Evolutionary conservation across 2,329 filamentous ascomycete genomes (phyloP).

Genomic region (Colletotrichum plurivorum): DNA sequence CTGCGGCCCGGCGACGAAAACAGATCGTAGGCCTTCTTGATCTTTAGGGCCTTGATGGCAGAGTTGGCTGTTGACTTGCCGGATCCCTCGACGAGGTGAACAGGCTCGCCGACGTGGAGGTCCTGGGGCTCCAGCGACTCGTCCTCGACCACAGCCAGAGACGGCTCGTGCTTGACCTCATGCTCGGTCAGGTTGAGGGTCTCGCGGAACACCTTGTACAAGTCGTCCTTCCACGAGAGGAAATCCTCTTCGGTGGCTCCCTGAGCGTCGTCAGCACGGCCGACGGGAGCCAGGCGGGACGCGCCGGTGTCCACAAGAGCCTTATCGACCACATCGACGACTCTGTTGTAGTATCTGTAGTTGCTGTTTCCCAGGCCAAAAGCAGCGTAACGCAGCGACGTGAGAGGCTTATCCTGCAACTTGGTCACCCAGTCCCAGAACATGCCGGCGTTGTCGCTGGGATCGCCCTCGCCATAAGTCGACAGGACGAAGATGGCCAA

Average conservation of each 20-base stretch:
- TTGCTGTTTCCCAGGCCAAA: slow-evolving; percentile 57
- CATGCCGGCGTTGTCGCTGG: slow-evolving; percentile 52
- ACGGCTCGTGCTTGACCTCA: slow-evolving; percentile 43
- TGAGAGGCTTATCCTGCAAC: slow-evolving; percentile 34
- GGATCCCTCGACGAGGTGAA: slow-evolving; percentile 26
- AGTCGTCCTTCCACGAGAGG: slow-evolving; percentile 51
- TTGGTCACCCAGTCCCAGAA: slow-evolving; percentile 49
- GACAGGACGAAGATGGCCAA: slow-evolving; percentile 54
- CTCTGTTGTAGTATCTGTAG: slow-evolving; percentile 55
- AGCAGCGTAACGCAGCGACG: slow-evolving; percentile 49
- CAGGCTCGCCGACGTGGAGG: slow-evolving; percentile 44
- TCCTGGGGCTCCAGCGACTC: slow-evolving; percentile 41
- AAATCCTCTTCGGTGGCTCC: slow-evolving; percentile 54
- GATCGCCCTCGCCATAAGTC: slow-evolving; percentile 58
- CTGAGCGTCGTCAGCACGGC: slow-evolving; percentile 50
- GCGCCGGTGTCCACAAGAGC: slow-evolving; percentile 47
- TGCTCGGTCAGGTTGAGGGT: slow-evolving; percentile 45
- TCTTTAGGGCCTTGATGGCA: slow-evolving; percentile 41
- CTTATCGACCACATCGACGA: slow-evolving; percentile 48
- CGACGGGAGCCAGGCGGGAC: slow-evolving; percentile 45
- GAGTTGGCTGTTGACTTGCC: slow-evolving; percentile 36
- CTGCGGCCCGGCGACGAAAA: slow-evolving; percentile 45
- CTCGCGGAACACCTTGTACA: slow-evolving; percentile 43
- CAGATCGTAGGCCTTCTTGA: slow-evolving; percentile 44
- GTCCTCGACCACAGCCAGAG: slow-evolving; percentile 42